phyloP scores from a whole-genome alignment of 306 rosid species.

The Canavalia gladiata region DNA sequence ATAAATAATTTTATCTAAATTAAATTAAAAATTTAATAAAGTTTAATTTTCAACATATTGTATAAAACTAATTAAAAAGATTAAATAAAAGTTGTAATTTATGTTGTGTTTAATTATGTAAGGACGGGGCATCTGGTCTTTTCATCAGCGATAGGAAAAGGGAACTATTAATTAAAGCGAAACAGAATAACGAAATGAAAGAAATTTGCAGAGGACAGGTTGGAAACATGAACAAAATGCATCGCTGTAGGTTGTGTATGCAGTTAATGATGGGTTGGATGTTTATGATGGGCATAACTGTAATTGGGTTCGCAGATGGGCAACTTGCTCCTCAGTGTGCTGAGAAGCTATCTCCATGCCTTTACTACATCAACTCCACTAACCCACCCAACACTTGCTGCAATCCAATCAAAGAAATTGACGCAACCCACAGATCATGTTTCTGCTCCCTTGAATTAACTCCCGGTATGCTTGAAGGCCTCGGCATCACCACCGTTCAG shows the following conservation, averaged over 20 bases:
- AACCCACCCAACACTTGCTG: conserved; percentile 67
- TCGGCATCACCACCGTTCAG: conserved; percentile 29
- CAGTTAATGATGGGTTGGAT: background rate
- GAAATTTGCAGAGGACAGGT: too few species aligned
- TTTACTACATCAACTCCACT: conserved; percentile 30
- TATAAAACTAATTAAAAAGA: too few species aligned
- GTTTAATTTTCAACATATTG: too few species aligned
- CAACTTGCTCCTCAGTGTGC: background rate
- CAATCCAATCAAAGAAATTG: conserved; percentile 50
- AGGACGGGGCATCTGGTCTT: conserved; percentile 2
- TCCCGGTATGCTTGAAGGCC: conserved; percentile 41
- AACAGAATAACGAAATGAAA: too few species aligned
- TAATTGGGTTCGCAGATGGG: conserved; percentile 35
- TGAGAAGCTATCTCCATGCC: conserved; percentile 39
- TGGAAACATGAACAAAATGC: background rate
- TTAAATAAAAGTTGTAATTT: too few species aligned
- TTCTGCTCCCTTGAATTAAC: conserved; percentile 58
- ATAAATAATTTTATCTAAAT: too few species aligned
- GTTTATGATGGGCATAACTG: background rate
- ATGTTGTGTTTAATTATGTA: background rate
- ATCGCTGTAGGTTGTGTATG: background rate
- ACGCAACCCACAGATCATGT: conserved; percentile 51
- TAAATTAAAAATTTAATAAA: too few species aligned
- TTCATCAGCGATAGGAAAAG: background rate
- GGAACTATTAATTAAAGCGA: background rate